Evolutionary conservation across 2,329 filamentous ascomycete genomes (phyloP).

Genomic region (Mycosphaerella sp.): DNA sequence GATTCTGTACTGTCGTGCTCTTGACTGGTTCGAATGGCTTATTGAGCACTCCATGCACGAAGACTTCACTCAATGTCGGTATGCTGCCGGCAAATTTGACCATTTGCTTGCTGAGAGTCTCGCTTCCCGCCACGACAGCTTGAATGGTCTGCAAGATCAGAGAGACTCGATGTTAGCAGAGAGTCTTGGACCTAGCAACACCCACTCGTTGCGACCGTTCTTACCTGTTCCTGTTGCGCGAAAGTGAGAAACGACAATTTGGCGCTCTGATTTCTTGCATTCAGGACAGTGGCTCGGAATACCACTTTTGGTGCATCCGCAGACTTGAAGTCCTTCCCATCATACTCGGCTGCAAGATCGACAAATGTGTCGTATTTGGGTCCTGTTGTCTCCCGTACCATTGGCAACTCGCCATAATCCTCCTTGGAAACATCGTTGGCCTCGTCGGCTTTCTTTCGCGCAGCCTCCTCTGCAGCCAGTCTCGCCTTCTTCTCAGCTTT

Average conservation of each 20-base stretch:
- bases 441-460: constrained; percentile 60
- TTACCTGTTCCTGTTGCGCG: constrained; percentile 55
- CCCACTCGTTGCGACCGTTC: not conserved
- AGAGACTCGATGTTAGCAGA: too few relatives aligned
- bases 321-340: constrained; percentile 34
- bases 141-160: constrained; percentile 60
- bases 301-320: constrained; percentile 52
- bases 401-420: constrained; percentile 69
- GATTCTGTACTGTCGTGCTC: constrained; percentile 70
- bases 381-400: constrained; percentile 40
- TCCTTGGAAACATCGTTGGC: constrained; percentile 62
- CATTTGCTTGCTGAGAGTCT: constrained; percentile 70
- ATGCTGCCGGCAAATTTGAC: constrained; percentile 80
- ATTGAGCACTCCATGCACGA: constrained; percentile 73
- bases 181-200: not conserved
- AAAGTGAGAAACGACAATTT: constrained; percentile 90
- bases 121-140: constrained; percentile 54
- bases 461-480: constrained; percentile 63
- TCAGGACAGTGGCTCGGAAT: constrained; percentile 77
- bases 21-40: constrained; percentile 82
- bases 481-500: constrained; percentile 64
- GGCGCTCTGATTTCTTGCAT: constrained; percentile 78
- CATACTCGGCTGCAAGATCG: constrained; percentile 55
- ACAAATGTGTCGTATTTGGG: constrained; percentile 56
- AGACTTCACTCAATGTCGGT: constrained; percentile 70